These are phyloP conservation scores for Fagopyrum tataricum DNA, from an alignment of 148 eudicot genomes.

Conservation along the genomic window DNA sequence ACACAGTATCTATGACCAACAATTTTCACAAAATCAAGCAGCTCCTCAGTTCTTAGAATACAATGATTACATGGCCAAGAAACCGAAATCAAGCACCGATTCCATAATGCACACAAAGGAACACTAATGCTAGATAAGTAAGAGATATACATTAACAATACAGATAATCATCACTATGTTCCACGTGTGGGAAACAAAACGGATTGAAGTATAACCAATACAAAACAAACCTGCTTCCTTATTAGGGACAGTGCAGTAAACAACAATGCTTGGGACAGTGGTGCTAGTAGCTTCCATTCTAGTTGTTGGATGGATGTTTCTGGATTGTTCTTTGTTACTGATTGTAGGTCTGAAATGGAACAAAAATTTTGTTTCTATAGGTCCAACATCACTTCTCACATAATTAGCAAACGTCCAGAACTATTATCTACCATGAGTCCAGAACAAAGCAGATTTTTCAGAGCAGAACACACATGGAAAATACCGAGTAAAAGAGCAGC, in stretches of 20 bases:
- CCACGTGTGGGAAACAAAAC: background rate
- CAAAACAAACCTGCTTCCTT: conserved; percentile 65
- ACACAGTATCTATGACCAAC: no score
- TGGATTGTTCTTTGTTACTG: conserved; percentile 26
- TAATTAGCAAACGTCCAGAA: background rate
- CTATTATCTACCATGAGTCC: background rate
- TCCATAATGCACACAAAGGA: background rate
- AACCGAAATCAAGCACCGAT: background rate
- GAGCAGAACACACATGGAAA: background rate
- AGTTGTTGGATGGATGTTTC: conserved; percentile 23
- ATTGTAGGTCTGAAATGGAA: conserved; percentile 34
- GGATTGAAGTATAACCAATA: background rate
- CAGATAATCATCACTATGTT: background rate
- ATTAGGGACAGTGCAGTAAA: conserved; percentile 89
- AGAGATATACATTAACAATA: background rate
- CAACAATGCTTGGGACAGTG: conserved; percentile 88
- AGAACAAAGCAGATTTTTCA: conserved; percentile 1
- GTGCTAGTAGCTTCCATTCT: conserved; percentile 47
- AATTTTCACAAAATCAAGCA: background rate
- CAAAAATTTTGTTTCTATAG: no score
- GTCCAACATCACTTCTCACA: background rate
- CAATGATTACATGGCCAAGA: background rate
- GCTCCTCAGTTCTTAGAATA: background rate
- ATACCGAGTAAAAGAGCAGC: background rate
- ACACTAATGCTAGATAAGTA: background rate